Conservation (phyloP, 1,284 basidiomycete genomes). For the Cryptococcus wingfieldii region DNA sequence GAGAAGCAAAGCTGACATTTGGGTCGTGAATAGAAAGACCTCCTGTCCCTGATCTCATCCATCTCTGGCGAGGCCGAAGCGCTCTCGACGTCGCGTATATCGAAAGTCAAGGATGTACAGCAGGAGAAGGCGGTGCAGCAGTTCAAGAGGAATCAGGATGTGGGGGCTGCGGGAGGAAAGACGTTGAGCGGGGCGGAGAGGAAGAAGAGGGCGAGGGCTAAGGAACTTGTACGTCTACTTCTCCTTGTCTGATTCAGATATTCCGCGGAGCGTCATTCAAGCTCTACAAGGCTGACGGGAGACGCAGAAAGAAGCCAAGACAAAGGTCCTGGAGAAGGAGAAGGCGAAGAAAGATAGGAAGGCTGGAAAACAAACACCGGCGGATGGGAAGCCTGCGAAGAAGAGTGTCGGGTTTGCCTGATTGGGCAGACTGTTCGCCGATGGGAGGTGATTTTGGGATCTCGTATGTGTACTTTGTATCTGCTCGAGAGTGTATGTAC, state of each 20-base stretch:
- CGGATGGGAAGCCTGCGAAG: constrained; percentile 5
- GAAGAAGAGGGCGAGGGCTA: constrained; percentile 18
- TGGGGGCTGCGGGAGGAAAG: constrained; percentile 9
- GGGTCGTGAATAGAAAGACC: constrained; percentile 11
- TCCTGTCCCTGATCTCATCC: constrained; percentile 25
- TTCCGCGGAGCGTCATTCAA: too few relatives aligned
- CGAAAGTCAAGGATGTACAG: constrained; percentile 1
- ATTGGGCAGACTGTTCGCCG: not conserved
- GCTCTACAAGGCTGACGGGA: not conserved
- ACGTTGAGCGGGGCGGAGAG: constrained; percentile 9
- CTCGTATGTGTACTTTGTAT: not conserved
- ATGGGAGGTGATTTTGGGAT: not conserved
- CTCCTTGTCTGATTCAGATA: constrained; percentile 1
- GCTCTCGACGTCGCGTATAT: constrained; percentile 13
- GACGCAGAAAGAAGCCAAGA: constrained; percentile 14
- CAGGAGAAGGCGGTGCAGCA: too few relatives aligned
- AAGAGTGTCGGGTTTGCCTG: constrained; percentile 11
- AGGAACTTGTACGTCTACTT: constrained; percentile 25
- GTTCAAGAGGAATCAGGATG: constrained; percentile 2
- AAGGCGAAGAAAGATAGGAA: constrained; percentile 12
- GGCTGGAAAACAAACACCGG: not conserved
- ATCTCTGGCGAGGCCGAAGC: constrained; percentile 26
- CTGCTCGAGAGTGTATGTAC: not conserved
- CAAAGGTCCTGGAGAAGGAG: constrained; percentile 21
- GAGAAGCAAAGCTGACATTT: too few relatives aligned